Evolutionary conservation across 192 early-diverging fungal species (phyloP).

Genomic region (Chytriomyces sp.): DNA sequence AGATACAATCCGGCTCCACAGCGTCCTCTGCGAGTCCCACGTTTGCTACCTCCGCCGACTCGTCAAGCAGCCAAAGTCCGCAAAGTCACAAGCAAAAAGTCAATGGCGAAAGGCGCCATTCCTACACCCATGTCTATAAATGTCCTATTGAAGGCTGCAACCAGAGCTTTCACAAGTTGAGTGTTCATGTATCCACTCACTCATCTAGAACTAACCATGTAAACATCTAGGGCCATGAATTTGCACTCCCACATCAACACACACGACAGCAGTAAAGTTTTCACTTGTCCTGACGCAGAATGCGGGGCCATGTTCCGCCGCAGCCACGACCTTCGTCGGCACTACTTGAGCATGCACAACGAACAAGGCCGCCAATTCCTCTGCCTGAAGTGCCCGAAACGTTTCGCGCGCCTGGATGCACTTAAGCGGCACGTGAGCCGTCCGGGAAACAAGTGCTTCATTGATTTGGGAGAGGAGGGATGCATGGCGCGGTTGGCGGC

Average conservation of each 20-base stretch:
- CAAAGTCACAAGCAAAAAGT: background rate
- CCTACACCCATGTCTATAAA: background rate
- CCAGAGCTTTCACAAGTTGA: slow-evolving; percentile 45
- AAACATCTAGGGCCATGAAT: too few relatives aligned
- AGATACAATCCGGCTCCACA: background rate
- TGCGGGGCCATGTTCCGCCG: slow-evolving; percentile 53
- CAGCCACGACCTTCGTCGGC: slow-evolving; percentile 57
- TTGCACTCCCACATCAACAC: slow-evolving; percentile 54
- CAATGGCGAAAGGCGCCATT: background rate
- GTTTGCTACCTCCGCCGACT: background rate
- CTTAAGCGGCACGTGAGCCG: slow-evolving; percentile 47
- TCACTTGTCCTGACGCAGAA: slow-evolving; percentile 37
- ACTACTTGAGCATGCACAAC: slow-evolving; percentile 48
- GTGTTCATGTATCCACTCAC: too few relatives aligned
- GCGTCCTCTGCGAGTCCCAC: background rate
- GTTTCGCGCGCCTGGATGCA: slow-evolving; percentile 55
- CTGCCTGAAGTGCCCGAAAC: slow-evolving; percentile 52
- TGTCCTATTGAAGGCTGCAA: slow-evolving; percentile 36
- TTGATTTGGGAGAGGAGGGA: slow-evolving; percentile 20
- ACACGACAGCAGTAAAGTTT: slow-evolving; percentile 45
- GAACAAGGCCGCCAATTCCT: slow-evolving; percentile 50
- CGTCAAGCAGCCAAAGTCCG: background rate
- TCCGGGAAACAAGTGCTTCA: slow-evolving; percentile 39
- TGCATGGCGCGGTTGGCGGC: slow-evolving; percentile 7
- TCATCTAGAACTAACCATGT: too few relatives aligned